Conservation (phyloP, 495 filamentous ascomycete genomes). For the Penicillium coprophilum region DNA sequence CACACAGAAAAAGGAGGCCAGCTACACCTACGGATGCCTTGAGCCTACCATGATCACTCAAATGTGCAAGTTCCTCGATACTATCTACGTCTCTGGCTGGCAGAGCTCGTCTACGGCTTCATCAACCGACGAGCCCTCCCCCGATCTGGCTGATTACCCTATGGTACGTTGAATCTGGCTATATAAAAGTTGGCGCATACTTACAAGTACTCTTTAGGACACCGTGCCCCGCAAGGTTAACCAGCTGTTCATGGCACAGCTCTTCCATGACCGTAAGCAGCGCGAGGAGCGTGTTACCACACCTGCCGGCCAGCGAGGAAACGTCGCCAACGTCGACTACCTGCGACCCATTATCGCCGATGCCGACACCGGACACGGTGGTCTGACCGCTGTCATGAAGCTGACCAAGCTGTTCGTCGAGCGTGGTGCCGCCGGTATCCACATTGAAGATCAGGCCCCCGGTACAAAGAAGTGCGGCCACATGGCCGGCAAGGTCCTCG, state of each 20-base stretch:
- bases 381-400: constrained; percentile 98
- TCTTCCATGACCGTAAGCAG: constrained; percentile 99
- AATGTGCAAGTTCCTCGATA: constrained; percentile 98
- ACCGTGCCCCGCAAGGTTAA: constrained; percentile 98
- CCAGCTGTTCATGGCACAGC: constrained; percentile 95
- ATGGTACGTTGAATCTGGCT: constrained; percentile 59
- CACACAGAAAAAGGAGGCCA: constrained; percentile 71
- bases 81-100: constrained; percentile 98
- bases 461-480: constrained; percentile 99
- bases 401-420: constrained; percentile 97
- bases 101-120: constrained; percentile 97
- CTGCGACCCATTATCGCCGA: constrained; percentile 95
- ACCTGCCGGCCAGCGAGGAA: constrained; percentile 68
- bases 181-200: background rate
- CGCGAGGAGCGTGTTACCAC: constrained; percentile 87
- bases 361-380: constrained; percentile 96
- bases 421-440: constrained; percentile 94
- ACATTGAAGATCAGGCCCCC: constrained; percentile 97
- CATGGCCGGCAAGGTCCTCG: constrained; percentile 98
- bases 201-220: constrained; percentile 55
- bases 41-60: constrained; percentile 98
- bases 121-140: constrained; percentile 89
- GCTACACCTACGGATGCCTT: constrained; percentile 94
- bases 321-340: constrained; percentile 84
- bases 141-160: constrained; percentile 97